Conservation (phyloP, 306 rosid species). For the Malus orientalis region DNA sequence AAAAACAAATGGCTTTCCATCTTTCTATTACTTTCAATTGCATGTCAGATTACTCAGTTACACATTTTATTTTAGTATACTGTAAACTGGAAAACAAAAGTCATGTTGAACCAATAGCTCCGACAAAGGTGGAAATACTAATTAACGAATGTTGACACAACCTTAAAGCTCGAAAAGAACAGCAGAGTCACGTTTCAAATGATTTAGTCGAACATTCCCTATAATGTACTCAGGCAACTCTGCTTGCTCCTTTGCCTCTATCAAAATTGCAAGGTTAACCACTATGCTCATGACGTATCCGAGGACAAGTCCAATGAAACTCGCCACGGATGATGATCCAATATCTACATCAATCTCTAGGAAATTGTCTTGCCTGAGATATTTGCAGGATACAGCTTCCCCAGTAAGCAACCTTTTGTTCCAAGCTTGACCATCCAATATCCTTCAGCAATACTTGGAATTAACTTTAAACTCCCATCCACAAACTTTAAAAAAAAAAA, state of each 20-base stretch:
- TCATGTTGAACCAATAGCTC: background rate
- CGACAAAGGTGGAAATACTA: background rate
- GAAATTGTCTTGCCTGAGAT: slow-evolving; percentile 71
- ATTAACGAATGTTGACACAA: background rate
- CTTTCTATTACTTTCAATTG: background rate
- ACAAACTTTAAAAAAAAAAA: slow-evolving; percentile 21
- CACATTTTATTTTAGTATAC: background rate
- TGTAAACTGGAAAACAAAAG: background rate
- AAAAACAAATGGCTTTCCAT: background rate
- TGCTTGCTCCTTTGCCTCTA: slow-evolving; percentile 76
- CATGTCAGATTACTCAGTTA: background rate
- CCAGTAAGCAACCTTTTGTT: slow-evolving; percentile 91
- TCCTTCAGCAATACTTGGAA: slow-evolving; percentile 93
- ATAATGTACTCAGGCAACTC: slow-evolving; percentile 88
- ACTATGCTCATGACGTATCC: slow-evolving; percentile 90
- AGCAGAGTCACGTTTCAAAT: slow-evolving; percentile 64
- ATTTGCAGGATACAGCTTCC: slow-evolving; percentile 87
- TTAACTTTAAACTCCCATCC: slow-evolving; percentile 75
- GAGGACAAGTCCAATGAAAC: slow-evolving; percentile 83
- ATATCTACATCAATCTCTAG: slow-evolving; percentile 96
- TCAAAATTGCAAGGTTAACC: slow-evolving; percentile 84
- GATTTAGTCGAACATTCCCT: slow-evolving; percentile 75
- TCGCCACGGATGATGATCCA: slow-evolving; percentile 89
- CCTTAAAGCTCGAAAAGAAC: slow-evolving; percentile 36
- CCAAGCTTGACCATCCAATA: slow-evolving; percentile 99